These are phyloP conservation scores for Ascosphaera apis DNA, from an alignment of 2,329 filamentous ascomycete genomes.

Conservation along the genomic window DNA sequence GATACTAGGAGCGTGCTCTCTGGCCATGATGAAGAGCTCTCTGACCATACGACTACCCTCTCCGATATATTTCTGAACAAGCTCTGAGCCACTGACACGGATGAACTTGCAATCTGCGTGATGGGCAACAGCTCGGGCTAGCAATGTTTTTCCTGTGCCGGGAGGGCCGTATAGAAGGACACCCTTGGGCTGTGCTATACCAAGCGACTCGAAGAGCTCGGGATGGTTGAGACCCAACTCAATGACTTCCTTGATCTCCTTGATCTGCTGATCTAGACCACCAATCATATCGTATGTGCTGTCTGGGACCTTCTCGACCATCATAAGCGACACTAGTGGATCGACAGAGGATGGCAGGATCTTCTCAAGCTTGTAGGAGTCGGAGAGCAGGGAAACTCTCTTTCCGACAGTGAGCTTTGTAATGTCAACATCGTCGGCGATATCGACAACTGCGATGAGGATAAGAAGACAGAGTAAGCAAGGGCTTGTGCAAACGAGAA, in stretches of 20 bases:
- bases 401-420: constrained; percentile 91
- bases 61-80: constrained; percentile 98
- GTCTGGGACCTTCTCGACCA: constrained; percentile 99
- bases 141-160: constrained; percentile 86
- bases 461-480: constrained; percentile 1
- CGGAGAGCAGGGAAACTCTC: constrained; percentile 85
- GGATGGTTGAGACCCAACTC: constrained; percentile 96
- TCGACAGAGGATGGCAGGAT: constrained; percentile 96
- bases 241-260: constrained; percentile 99
- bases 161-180: constrained; percentile 91
- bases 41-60: constrained; percentile 96
- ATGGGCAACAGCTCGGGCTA: constrained; percentile 88
- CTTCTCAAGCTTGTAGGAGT: constrained; percentile 97
- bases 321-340: constrained; percentile 97
- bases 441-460: constrained; percentile 54
- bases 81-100: constrained; percentile 78
- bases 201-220: constrained; percentile 95
- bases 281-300: constrained; percentile 99
- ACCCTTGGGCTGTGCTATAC: constrained; percentile 94
- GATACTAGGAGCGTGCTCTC: constrained; percentile 92
- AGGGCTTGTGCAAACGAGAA: constrained; percentile 2
- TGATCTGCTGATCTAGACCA: constrained; percentile 95
- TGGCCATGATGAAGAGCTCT: constrained; percentile 96
- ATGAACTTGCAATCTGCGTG: constrained; percentile 99
- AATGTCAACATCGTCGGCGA: constrained; percentile 84